These are phyloP conservation scores for Linnemannia elongata DNA, from an alignment of 192 early-diverging fungal genomes.

Conservation along the genomic window DNA sequence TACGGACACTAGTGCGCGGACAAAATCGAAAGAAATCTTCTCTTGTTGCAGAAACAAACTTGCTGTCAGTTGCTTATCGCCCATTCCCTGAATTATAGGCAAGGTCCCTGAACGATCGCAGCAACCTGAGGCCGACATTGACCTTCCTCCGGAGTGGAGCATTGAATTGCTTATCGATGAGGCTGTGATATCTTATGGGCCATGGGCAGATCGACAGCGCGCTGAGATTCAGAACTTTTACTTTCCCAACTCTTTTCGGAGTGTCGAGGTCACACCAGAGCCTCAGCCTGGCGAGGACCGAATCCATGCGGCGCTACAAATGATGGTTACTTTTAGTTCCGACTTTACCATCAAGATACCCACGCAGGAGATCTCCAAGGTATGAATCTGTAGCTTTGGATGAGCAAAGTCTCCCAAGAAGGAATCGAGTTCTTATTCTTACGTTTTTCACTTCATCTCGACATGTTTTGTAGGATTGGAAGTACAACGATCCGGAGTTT, in stretches of 20 bases:
- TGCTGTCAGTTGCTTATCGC: background rate
- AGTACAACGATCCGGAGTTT: conserved; percentile 57
- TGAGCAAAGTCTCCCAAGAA: background rate
- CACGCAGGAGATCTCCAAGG: conserved; percentile 80
- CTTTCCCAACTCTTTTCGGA: conserved; percentile 78
- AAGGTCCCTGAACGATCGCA: conserved; percentile 53
- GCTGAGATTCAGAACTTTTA: conserved; percentile 76
- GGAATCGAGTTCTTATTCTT: background rate
- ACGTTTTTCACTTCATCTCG: background rate
- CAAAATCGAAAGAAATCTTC: background rate
- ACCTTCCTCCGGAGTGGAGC: conserved; percentile 79
- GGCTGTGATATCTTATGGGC: conserved; percentile 79
- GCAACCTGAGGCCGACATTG: conserved; percentile 41
- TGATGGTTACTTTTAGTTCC: conserved; percentile 73
- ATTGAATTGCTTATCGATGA: conserved; percentile 69
- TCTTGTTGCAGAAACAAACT: too few relatives aligned
- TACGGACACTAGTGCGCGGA: conserved; percentile 10
- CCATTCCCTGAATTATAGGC: conserved; percentile 26
- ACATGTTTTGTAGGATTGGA: conserved; percentile 70
- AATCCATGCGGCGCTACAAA: conserved; percentile 67
- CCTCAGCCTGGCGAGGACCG: conserved; percentile 69
- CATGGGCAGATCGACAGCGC: conserved; percentile 85
- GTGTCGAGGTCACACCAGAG: conserved; percentile 57
- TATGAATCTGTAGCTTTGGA: background rate
- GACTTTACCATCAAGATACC: conserved; percentile 73